Percentiles rank a stretch among this genome's conserved stretches.
Conservation (phyloP, 441 rosid genomes). For the Erysimum cheiri region DNA sequence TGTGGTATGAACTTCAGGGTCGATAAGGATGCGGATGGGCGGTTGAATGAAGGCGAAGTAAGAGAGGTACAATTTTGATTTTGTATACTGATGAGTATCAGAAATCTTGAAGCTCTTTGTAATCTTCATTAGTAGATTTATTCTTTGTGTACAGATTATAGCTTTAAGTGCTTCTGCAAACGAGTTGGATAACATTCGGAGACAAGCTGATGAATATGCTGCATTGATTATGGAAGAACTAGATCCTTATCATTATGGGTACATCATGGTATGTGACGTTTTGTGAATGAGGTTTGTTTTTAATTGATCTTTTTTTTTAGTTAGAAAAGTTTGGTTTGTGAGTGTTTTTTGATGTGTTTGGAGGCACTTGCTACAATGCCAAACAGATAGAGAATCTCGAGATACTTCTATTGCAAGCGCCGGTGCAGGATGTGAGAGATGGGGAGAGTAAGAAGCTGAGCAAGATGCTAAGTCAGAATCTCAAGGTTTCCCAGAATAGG, state of each 20-base stretch:
- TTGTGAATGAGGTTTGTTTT: conserved; percentile 40
- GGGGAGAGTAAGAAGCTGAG: conserved; percentile 52
- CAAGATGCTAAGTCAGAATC: conserved; percentile 59
- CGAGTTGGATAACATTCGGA: conserved; percentile 48
- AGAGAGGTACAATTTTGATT: conserved; percentile 48
- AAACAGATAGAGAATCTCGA: conserved; percentile 55
- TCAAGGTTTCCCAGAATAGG: conserved; percentile 48
- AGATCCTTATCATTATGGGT: conserved; percentile 54
- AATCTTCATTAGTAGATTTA: neutral
- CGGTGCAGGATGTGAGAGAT: conserved; percentile 40
- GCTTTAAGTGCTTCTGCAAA: conserved; percentile 62
- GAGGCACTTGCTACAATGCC: conserved; percentile 38
- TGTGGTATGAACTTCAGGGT: conserved; percentile 51
- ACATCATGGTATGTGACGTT: conserved; percentile 54
- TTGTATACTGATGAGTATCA: neutral
- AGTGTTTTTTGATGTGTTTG: conserved; percentile 36
- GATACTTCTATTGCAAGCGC: conserved; percentile 52
- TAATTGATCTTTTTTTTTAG: neutral
- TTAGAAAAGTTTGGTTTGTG: conserved; percentile 22
- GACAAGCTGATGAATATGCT: conserved; percentile 57
- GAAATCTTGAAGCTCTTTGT: conserved; percentile 17
- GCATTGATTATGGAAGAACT: conserved; percentile 63
- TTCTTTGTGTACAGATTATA: conserved; percentile 46
- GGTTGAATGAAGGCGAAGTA: conserved; percentile 56
- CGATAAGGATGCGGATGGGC: conserved; percentile 64